These are phyloP conservation scores for Chlamydomonas sp. DNA, from an alignment of 139 green algal species.

Conservation along the genomic window DNA sequence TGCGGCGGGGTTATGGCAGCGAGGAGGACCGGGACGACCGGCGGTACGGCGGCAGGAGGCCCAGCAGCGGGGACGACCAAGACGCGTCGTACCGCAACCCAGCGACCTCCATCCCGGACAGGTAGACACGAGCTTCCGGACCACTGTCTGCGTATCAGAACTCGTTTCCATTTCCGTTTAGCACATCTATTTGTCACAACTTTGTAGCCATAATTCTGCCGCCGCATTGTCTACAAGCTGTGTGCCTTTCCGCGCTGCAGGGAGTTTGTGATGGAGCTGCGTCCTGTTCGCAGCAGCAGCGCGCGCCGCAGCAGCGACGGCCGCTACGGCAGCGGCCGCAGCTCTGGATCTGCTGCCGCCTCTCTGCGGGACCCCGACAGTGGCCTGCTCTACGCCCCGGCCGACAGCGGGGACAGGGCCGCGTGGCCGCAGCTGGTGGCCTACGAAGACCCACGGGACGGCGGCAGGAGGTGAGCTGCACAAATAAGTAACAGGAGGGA, in stretches of 20 bases:
- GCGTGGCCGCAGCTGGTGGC: conserved; percentile 16
- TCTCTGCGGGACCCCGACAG: conserved; percentile 20
- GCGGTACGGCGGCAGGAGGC: no score
- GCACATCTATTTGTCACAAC: no score
- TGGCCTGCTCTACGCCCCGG: conserved; percentile 19
- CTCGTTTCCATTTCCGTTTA: no score
- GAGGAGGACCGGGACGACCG: not conserved
- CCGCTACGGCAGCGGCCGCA: not conserved
- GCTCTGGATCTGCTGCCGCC: not conserved
- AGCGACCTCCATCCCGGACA: not conserved
- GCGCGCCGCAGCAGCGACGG: not conserved
- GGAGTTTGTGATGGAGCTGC: conserved; percentile 43
- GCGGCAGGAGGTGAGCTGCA: not conserved
- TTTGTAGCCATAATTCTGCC: no score
- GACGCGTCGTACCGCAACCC: not conserved
- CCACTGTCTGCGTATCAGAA: no score
- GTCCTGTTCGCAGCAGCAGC: not conserved
- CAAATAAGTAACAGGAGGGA: no score
- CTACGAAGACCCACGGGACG: conserved; percentile 11
- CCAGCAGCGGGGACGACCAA: conserved; percentile 11
- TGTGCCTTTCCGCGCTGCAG: not conserved
- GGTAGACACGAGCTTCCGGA: not conserved
- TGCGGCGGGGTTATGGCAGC: not conserved
- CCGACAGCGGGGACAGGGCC: conserved; percentile 11
- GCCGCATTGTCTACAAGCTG: no score